A percentile compares a stretch with the other conserved stretches of the same genome.
These are phyloP conservation scores for Thelonectria rubi DNA, from an alignment of 2,329 filamentous ascomycete genomes.

Conservation along the genomic window DNA sequence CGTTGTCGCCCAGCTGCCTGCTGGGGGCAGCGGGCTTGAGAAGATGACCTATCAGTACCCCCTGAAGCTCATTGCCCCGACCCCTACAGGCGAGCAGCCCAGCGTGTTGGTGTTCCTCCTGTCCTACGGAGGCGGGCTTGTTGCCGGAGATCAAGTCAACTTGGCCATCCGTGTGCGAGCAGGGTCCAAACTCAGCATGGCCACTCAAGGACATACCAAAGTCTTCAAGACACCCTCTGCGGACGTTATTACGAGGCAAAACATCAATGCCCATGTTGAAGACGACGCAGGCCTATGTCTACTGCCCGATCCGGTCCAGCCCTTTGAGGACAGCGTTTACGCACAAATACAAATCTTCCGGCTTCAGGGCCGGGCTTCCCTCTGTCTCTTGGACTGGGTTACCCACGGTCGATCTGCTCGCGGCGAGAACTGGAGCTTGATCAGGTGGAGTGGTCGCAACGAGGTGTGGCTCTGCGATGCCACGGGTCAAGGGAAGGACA, in stretches of 20 bases:
- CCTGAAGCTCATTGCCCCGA: slow-evolving; percentile 88
- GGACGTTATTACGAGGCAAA: slow-evolving; percentile 66
- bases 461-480: slow-evolving; percentile 74
- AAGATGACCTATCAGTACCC: slow-evolving; percentile 91
- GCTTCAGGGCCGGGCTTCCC: slow-evolving; percentile 62
- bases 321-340: slow-evolving; percentile 85
- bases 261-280: slow-evolving; percentile 60
- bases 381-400: slow-evolving; percentile 94
- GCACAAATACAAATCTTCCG: slow-evolving; percentile 84
- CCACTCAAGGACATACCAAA: slow-evolving; percentile 88
- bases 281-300: slow-evolving; percentile 66
- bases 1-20: slow-evolving; percentile 76
- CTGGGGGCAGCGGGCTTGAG: slow-evolving; percentile 74
- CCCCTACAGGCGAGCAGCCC: slow-evolving; percentile 68
- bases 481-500: slow-evolving; percentile 50
- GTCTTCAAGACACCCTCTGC: slow-evolving; percentile 81
- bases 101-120: slow-evolving; percentile 87
- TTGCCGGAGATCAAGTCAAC: slow-evolving; percentile 84
- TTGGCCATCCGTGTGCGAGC: slow-evolving; percentile 73
- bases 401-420: slow-evolving; percentile 85
- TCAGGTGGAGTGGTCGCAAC: slow-evolving; percentile 82
- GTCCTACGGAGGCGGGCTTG: slow-evolving; percentile 92
- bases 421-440: slow-evolving; percentile 89
- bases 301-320: slow-evolving; percentile 92
- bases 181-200: slow-evolving; percentile 72